Conservation (phyloP, 495 filamentous ascomycete genomes). For the Cairneyella variabilis region DNA sequence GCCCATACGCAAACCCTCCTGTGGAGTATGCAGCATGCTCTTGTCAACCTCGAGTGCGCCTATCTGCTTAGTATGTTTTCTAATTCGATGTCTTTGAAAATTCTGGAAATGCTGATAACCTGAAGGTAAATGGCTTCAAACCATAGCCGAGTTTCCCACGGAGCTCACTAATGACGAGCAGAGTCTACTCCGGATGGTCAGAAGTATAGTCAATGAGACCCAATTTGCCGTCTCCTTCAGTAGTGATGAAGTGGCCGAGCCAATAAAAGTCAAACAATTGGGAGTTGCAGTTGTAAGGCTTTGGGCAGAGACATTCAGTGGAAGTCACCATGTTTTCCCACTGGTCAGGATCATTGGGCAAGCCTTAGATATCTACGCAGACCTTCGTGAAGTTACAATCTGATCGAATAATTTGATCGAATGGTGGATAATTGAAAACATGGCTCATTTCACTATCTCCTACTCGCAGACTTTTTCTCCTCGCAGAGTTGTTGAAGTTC, state of each 20-base stretch:
- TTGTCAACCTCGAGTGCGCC: slow-evolving; percentile 68
- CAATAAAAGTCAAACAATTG: slow-evolving; percentile 53
- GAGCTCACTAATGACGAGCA: slow-evolving; percentile 53
- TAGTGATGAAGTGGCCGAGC: slow-evolving; percentile 28
- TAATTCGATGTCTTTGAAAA: slow-evolving; percentile 34
- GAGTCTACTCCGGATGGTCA: slow-evolving; percentile 61
- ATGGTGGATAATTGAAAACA: no score
- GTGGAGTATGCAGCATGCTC: slow-evolving; percentile 69
- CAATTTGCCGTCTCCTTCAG: slow-evolving; percentile 68
- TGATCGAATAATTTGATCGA: no score
- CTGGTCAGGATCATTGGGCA: slow-evolving; percentile 61
- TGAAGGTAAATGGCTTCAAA: slow-evolving; percentile 46
- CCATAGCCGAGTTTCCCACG: slow-evolving; percentile 31
- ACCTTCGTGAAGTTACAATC: slow-evolving; percentile 39
- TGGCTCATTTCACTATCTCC: no score
- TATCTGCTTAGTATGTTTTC: slow-evolving; percentile 53
- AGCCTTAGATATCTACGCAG: slow-evolving; percentile 60
- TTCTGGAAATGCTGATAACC: no score
- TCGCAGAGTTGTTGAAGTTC: no score
- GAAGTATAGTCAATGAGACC: slow-evolving; percentile 73
- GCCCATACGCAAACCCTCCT: slow-evolving; percentile 63
- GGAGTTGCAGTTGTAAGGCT: slow-evolving; percentile 60
- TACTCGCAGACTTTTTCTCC: no score
- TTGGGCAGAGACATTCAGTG: slow-evolving; percentile 67
- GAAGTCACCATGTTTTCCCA: slow-evolving; percentile 59